Evolutionary conservation across 2,329 filamentous ascomycete species (phyloP).

Genomic region (Phaeosphaeriaceae sp.): DNA sequence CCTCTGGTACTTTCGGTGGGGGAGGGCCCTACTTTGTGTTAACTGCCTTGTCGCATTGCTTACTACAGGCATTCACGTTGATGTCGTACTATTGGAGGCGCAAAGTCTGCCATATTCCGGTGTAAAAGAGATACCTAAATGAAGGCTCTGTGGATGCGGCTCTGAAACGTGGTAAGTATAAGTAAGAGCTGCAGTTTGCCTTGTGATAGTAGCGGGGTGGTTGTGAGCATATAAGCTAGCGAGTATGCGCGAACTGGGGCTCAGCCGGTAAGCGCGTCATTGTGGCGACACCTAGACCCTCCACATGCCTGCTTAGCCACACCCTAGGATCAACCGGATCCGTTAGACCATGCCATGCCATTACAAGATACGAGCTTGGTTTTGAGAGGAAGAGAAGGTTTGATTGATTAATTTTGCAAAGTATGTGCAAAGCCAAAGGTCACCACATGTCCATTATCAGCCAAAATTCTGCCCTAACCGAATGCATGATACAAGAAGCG

Average conservation of each 20-base stretch:
- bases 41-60: slow-evolving; percentile 8
- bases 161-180: background rate
- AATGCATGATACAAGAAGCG: slow-evolving; percentile 18
- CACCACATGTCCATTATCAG: slow-evolving; percentile 6
- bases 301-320: slow-evolving; percentile 24
- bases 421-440: slow-evolving; percentile 12
- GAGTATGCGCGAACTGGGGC: slow-evolving; percentile 9
- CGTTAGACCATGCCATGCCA: background rate
- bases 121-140: background rate
- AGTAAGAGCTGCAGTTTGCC: background rate
- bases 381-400: slow-evolving; percentile 6
- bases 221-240: slow-evolving; percentile 20
- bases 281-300: slow-evolving; percentile 21
- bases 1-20: slow-evolving; percentile 70
- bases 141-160: too few species aligned
- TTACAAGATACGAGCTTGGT: background rate
- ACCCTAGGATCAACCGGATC: slow-evolving; percentile 47
- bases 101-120: slow-evolving; percentile 42
- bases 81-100: slow-evolving; percentile 42
- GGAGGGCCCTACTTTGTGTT: slow-evolving; percentile 54
- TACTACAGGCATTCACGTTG: too few species aligned
- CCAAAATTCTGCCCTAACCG: slow-evolving; percentile 12
- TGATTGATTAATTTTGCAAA: slow-evolving; percentile 8
- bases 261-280: slow-evolving; percentile 26
- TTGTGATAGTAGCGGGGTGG: slow-evolving; percentile 8